Conservation (phyloP, 495 filamentous ascomycete genomes). For the Haplographium delicatum region DNA sequence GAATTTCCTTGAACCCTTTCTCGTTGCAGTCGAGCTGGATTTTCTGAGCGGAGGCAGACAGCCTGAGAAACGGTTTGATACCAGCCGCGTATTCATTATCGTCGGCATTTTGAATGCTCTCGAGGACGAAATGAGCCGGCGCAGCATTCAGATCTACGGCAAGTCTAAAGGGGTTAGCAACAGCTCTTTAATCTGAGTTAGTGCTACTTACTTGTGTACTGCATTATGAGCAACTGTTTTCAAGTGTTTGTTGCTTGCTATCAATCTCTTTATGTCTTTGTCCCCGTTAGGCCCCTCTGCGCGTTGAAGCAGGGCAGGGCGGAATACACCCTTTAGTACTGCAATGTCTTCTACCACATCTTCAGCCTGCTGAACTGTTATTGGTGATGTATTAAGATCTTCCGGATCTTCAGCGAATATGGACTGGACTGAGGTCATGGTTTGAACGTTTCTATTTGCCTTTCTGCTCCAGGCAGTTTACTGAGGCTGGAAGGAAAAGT, state of each 20-base stretch:
- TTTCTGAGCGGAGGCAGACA: neutral
- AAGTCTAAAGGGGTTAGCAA: neutral
- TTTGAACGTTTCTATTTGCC: neutral
- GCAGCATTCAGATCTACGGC: constrained; percentile 28
- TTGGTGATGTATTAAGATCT: neutral
- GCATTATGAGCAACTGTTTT: neutral
- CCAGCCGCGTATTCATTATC: constrained; percentile 30
- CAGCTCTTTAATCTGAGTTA: neutral
- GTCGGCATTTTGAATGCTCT: constrained; percentile 40
- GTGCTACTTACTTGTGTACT: neutral
- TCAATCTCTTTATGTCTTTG: neutral
- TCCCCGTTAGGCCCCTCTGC: neutral
- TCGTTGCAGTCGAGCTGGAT: constrained; percentile 36
- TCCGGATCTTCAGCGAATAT: neutral
- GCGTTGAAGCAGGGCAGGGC: neutral
- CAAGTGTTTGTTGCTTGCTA: neutral
- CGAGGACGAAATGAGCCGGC: constrained; percentile 33
- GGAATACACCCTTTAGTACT: neutral
- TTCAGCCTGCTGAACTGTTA: neutral
- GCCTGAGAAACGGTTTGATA: neutral
- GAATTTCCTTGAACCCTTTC: constrained; percentile 31
- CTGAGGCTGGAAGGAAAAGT: neutral
- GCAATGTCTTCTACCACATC: neutral
- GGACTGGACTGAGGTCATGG: neutral
- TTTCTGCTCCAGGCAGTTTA: neutral